Percentiles rank a stretch among this genome's conserved stretches.
Evolutionary conservation across 176 grass and related monocot species (phyloP).

Genomic region (Paspalum vaginatum): DNA sequence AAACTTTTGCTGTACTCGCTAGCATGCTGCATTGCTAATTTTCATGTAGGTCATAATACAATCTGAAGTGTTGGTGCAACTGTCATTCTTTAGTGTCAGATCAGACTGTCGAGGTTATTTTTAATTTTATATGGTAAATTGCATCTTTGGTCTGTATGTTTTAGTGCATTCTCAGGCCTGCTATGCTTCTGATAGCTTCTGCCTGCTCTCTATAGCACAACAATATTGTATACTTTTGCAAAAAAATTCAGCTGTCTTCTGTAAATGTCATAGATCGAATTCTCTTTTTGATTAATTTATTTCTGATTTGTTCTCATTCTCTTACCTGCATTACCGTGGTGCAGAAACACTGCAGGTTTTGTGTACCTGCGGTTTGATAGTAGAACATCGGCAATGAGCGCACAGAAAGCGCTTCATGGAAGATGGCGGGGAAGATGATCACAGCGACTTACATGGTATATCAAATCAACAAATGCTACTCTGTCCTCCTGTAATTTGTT

Average conservation of each 20-base stretch:
- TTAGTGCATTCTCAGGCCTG: background rate
- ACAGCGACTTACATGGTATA: constrained; percentile 95
- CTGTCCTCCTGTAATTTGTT: background rate
- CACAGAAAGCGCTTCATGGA: constrained; percentile 87
- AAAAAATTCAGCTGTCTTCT: background rate
- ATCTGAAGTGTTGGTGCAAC: background rate
- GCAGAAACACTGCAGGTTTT: constrained; percentile 78
- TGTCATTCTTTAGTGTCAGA: background rate
- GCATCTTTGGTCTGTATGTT: background rate
- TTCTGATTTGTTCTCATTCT: background rate
- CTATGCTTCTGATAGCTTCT: background rate
- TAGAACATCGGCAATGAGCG: constrained; percentile 64
- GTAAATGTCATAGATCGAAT: background rate
- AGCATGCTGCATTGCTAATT: constrained; percentile 6
- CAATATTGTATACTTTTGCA: background rate
- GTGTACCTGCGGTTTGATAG: constrained; percentile 86
- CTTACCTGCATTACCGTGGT: background rate
- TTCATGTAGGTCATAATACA: background rate
- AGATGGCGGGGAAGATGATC: constrained; percentile 99
- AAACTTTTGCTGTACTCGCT: background rate
- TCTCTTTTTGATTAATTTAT: background rate
- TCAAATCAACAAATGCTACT: background rate
- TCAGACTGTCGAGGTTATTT: background rate
- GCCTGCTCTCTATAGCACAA: background rate
- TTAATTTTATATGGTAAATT: background rate